Conservation (phyloP, 2,329 filamentous ascomycete species). For the Oidium heveae region DNA sequence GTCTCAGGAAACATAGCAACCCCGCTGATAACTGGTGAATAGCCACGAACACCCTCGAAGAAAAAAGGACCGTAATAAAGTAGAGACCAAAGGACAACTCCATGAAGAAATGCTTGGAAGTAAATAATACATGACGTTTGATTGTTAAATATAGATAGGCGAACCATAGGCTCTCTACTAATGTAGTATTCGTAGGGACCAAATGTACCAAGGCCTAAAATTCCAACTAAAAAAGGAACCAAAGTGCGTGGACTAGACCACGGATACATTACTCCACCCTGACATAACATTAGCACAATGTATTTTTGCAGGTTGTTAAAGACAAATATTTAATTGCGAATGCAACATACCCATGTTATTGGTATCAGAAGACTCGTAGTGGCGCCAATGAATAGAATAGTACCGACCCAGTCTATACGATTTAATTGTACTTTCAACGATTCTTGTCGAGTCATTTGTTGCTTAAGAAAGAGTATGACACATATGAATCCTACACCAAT, state of each 20-base stretch:
- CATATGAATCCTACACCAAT: constrained; percentile 6
- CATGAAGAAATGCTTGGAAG: constrained; percentile 25
- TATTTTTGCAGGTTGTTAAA: neutral
- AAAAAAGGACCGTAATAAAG: constrained; percentile 27
- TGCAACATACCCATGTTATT: constrained; percentile 22
- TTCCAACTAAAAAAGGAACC: constrained; percentile 19
- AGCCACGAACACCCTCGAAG: constrained; percentile 23
- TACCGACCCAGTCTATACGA: constrained; percentile 37
- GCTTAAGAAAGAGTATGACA: constrained; percentile 9
- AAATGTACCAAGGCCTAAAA: constrained; percentile 17
- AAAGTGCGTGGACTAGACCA: constrained; percentile 19
- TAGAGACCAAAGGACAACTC: constrained; percentile 26
- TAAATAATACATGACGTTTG: neutral
- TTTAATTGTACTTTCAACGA: constrained; percentile 13
- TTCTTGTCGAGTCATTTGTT: constrained; percentile 3
- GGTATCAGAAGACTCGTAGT: constrained; percentile 33
- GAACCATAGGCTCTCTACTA: constrained; percentile 14
- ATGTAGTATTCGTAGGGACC: constrained; percentile 16
- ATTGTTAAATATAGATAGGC: constrained; percentile 16
- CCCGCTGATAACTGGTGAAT: constrained; percentile 24
- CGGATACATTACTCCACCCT: constrained; percentile 17
- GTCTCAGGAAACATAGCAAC: constrained; percentile 30
- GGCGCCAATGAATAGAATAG: constrained; percentile 31
- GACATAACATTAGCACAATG: neutral
- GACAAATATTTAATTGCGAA: neutral